Percentiles rank a stretch among this genome's conserved stretches.
These are phyloP conservation scores for Mycena belliarum DNA, from an alignment of 768 basidiomycete species.

Conservation along the genomic window DNA sequence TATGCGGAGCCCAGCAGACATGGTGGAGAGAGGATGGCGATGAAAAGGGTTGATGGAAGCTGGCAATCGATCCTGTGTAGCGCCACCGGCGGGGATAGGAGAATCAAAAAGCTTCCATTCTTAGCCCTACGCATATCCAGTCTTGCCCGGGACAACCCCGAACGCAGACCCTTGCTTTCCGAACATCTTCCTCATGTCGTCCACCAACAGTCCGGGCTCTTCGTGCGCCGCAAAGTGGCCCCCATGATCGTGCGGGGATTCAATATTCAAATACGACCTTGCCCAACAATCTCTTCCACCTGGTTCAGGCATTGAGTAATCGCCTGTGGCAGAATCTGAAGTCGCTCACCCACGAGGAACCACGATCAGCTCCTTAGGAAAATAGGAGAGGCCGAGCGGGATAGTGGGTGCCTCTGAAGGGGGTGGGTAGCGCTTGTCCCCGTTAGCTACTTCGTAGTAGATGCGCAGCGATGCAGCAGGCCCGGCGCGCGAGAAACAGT, in stretches of 20 bases:
- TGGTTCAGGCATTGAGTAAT: slow-evolving; percentile 24
- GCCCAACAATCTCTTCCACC: slow-evolving; percentile 11
- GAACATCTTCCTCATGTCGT: slow-evolving; percentile 48
- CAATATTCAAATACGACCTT: slow-evolving; percentile 39
- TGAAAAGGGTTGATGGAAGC: too few species aligned
- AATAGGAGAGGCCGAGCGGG: slow-evolving; percentile 50
- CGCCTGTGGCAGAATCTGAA: too few species aligned
- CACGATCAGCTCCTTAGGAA: slow-evolving; percentile 43
- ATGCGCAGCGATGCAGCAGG: slow-evolving; percentile 59
- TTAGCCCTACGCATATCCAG: slow-evolving; percentile 30
- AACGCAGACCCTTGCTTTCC: slow-evolving; percentile 32
- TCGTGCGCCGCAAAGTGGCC: slow-evolving; percentile 49
- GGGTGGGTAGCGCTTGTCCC: slow-evolving; percentile 11
- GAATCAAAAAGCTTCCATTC: not conserved
- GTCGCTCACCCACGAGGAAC: slow-evolving; percentile 27
- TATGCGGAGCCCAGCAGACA: slow-evolving; percentile 5
- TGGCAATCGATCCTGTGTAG: too few species aligned
- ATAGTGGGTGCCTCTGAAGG: slow-evolving; percentile 25
- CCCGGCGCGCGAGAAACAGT: slow-evolving; percentile 59
- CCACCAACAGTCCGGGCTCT: slow-evolving; percentile 32
- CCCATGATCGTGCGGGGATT: slow-evolving; percentile 38
- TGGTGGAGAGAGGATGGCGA: too few species aligned
- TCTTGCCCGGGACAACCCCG: slow-evolving; percentile 28
- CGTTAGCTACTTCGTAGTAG: slow-evolving; percentile 48
- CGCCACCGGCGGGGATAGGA: too few species aligned